phyloP scores from a whole-genome alignment of 164 flowering plant genomes.

The Kalanchoe fedtschenkoi region DNA sequence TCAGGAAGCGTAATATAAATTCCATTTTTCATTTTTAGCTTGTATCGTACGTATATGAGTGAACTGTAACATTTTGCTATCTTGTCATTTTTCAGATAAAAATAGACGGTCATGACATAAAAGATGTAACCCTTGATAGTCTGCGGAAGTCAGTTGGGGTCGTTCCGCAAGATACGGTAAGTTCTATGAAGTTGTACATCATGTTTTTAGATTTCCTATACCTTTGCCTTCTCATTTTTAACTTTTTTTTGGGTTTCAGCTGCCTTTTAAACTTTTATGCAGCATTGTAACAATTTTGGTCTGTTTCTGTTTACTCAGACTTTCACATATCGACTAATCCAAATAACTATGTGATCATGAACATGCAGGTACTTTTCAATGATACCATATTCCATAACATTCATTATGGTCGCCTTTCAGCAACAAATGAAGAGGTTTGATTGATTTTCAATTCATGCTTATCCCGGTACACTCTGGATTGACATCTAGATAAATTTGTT shows the following conservation, averaged over 20 bases:
- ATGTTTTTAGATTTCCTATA: neutral
- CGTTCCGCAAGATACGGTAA: slow-evolving; percentile 96
- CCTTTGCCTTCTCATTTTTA: neutral
- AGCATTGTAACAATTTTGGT: neutral
- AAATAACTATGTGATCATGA: neutral
- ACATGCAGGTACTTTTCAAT: slow-evolving; percentile 83
- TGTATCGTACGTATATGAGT: neutral
- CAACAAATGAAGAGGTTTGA: slow-evolving; percentile 78
- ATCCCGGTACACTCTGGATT: neutral
- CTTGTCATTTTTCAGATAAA: slow-evolving; percentile 44
- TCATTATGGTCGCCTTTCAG: slow-evolving; percentile 79
- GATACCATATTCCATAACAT: slow-evolving; percentile 94
- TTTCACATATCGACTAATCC: neutral
- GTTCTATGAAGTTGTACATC: slow-evolving; percentile 9
- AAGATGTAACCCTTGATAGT: slow-evolving; percentile 59
- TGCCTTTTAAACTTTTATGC: neutral
- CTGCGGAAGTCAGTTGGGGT: slow-evolving; percentile 79
- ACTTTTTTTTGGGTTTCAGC: neutral
- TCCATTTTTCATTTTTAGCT: neutral
- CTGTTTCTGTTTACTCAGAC: neutral
- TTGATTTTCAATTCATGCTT: neutral
- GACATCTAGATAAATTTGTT: neutral
- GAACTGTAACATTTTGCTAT: neutral
- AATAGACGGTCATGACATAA: slow-evolving; percentile 78
- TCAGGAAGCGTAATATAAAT: slow-evolving; percentile 64